Percentiles rank a stretch among this genome's conserved stretches.
Conservation (phyloP, 192 early-diverging fungal species). For the Nowakowskiella sp. region DNA sequence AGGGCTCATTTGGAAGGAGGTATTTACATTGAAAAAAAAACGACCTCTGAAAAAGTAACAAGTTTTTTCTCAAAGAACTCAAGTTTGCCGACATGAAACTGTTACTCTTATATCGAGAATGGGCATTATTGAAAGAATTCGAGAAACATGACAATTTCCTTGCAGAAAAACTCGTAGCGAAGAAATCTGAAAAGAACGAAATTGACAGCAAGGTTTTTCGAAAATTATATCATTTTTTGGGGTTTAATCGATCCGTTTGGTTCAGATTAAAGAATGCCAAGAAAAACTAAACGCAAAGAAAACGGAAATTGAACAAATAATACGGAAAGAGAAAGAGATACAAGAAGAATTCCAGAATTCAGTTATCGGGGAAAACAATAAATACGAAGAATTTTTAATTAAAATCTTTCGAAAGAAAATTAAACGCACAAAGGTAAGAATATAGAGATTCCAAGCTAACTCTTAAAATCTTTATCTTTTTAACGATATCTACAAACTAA, state of each 20-base stretch:
- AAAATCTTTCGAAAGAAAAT: slow-evolving; percentile 57
- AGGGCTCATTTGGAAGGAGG: slow-evolving; percentile 45
- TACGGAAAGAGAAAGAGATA: slow-evolving; percentile 40
- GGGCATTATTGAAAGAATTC: slow-evolving; percentile 58
- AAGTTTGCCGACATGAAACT: slow-evolving; percentile 55
- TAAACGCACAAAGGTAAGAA: slow-evolving; percentile 45
- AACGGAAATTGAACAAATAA: slow-evolving; percentile 45
- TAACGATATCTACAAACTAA: too few species aligned
- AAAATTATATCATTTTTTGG: neutral
- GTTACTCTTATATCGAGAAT: slow-evolving; percentile 52
- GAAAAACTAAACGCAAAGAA: slow-evolving; percentile 53
- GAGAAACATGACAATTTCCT: slow-evolving; percentile 51
- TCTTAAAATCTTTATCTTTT: slow-evolving; percentile 7
- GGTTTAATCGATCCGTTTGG: neutral
- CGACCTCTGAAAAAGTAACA: neutral
- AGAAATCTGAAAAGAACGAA: slow-evolving; percentile 44
- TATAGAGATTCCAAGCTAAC: slow-evolving; percentile 1
- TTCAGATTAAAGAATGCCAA: slow-evolving; percentile 53
- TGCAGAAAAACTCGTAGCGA: slow-evolving; percentile 43
- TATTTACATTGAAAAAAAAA: slow-evolving; percentile 1
- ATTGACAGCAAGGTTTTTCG: slow-evolving; percentile 40
- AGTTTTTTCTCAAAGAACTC: slow-evolving; percentile 29
- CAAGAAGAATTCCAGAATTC: slow-evolving; percentile 39
- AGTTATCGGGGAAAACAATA: slow-evolving; percentile 48
- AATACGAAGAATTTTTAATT: slow-evolving; percentile 47